These are phyloP conservation scores for Eucalyptus melliodora DNA, from an alignment of 345 rosid genomes.

Conservation along the genomic window DNA sequence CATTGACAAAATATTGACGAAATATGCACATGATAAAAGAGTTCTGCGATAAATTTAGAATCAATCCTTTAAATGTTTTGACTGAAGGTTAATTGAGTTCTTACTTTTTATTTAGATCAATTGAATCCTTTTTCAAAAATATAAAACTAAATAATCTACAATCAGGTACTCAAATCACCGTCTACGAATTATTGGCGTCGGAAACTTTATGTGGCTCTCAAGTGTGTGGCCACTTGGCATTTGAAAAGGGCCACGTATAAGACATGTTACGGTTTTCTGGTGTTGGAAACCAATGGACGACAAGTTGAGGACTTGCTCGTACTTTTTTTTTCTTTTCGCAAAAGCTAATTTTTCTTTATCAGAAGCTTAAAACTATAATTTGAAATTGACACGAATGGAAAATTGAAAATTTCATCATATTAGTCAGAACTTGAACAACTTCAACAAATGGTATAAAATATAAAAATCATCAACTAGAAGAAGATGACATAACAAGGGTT, in stretches of 20 bases:
- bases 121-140: background rate
- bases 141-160: background rate
- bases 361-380: background rate
- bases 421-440: background rate
- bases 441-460: background rate
- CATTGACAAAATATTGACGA: background rate
- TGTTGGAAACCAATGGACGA: background rate
- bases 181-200: background rate
- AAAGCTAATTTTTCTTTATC: background rate
- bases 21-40: background rate
- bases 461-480: background rate
- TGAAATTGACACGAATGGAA: background rate
- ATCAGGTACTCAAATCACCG: background rate
- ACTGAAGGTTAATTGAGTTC: background rate
- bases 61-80: background rate
- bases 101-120: background rate
- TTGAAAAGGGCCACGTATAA: background rate
- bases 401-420: background rate
- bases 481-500: background rate
- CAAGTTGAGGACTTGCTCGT: background rate
- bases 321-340: background rate
- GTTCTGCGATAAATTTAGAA: background rate
- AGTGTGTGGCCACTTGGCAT: background rate
- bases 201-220: background rate
- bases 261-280: background rate